Evolutionary conservation across 2,329 filamentous ascomycete genomes (phyloP).

Genomic region (Aspergillus uvarum): DNA sequence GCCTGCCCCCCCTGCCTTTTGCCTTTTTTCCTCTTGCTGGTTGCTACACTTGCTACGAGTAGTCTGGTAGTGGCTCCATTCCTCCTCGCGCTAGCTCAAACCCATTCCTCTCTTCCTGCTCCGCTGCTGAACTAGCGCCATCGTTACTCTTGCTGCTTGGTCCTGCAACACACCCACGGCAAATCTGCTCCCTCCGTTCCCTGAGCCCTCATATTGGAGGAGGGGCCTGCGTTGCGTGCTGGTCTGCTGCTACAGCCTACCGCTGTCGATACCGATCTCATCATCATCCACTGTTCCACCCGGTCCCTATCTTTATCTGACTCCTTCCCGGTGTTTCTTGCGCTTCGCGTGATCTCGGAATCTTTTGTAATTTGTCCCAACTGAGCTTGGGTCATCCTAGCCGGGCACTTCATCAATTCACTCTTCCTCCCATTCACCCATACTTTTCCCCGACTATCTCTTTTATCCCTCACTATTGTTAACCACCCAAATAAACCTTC

Average conservation of each 20-base stretch:
- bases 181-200: conserved; percentile 22
- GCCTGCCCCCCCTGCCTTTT: conserved; percentile 23
- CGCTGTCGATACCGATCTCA: conserved; percentile 19
- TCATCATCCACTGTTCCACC: conserved; percentile 12
- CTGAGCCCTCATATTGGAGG: conserved; percentile 14
- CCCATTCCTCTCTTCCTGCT: conserved; percentile 15
- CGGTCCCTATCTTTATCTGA: conserved; percentile 16
- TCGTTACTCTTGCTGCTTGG: conserved; percentile 21
- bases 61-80: conserved; percentile 9
- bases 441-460: neutral
- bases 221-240: conserved; percentile 16
- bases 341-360: conserved; percentile 14
- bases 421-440: neutral
- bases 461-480: neutral
- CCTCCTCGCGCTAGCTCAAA: conserved; percentile 11
- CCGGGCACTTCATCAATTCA: conserved; percentile 9
- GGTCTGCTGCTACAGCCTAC: conserved; percentile 1
- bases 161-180: conserved; percentile 19
- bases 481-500: neutral
- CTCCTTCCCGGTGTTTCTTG: conserved; percentile 10
- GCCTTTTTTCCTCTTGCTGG: conserved; percentile 22
- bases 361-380: conserved; percentile 15
- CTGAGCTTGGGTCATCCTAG: conserved; percentile 18
- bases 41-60: conserved; percentile 6
- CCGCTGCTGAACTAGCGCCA: conserved; percentile 22